These are phyloP conservation scores for Fomitopsis palustris DNA, from an alignment of 1,284 basidiomycete species.

Conservation along the genomic window DNA sequence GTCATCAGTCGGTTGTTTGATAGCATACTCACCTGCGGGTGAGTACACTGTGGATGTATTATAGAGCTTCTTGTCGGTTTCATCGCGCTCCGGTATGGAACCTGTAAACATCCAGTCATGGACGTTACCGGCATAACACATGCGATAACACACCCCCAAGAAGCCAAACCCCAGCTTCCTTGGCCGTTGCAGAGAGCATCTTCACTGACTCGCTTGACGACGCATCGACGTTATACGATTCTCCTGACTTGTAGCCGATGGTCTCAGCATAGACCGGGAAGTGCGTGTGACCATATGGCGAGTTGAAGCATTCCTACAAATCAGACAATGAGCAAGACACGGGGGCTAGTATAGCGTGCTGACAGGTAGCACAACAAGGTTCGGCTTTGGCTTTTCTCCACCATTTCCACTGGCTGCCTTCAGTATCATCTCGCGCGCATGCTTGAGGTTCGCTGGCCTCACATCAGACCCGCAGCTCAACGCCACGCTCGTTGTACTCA, in stretches of 20 bases:
- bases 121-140: neutral
- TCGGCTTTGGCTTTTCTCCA: constrained; percentile 51
- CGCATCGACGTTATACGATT: constrained; percentile 52
- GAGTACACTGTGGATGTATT: constrained; percentile 93
- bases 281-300: constrained; percentile 86
- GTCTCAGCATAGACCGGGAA: constrained; percentile 86
- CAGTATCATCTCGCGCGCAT: constrained; percentile 77
- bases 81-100: constrained; percentile 84
- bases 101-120: constrained; percentile 40
- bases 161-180: constrained; percentile 81
- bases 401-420: constrained; percentile 54
- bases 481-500: constrained; percentile 8
- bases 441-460: constrained; percentile 58
- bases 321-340: neutral
- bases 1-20: neutral
- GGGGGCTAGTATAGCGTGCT: constrained; percentile 19
- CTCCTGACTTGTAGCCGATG: constrained; percentile 59
- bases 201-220: constrained; percentile 77
- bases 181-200: constrained; percentile 82
- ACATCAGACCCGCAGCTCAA: neutral
- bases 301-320: constrained; percentile 93
- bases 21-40: constrained; percentile 58
- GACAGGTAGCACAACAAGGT: constrained; percentile 88
- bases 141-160: constrained; percentile 70
- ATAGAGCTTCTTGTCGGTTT: constrained; percentile 68